Conservation (phyloP, 345 rosid species). For the Geranium rotundifolium region DNA sequence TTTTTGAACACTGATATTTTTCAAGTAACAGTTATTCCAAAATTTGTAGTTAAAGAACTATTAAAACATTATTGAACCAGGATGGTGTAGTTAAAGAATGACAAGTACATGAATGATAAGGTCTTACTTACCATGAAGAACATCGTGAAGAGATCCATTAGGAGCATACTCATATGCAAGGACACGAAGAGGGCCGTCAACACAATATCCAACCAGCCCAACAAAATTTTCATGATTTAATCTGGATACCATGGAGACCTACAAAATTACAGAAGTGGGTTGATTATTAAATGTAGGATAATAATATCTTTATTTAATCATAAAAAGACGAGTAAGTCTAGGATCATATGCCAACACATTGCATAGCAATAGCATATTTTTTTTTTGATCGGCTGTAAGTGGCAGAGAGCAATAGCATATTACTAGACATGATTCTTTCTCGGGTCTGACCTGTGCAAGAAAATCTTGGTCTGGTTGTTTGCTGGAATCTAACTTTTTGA, state of each 20-base stretch:
- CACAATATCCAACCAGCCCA: constrained; percentile 7
- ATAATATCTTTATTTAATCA: not conserved
- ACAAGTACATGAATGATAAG: not conserved
- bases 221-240: constrained; percentile 10
- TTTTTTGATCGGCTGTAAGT: too few species aligned
- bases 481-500: constrained; percentile 7
- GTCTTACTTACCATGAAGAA: constrained; percentile 7
- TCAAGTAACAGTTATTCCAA: not conserved
- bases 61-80: not conserved
- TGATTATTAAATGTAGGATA: not conserved
- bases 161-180: constrained; percentile 12
- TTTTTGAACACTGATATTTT: too few species aligned
- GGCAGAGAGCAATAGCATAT: not conserved
- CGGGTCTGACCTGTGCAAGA: constrained; percentile 5
- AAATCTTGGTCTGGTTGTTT: constrained; percentile 8
- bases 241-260: constrained; percentile 11
- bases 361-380: not conserved
- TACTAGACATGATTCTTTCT: not conserved
- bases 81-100: not conserved
- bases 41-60: not conserved
- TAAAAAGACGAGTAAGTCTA: too few species aligned
- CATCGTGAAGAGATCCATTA: constrained; percentile 10
- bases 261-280: not conserved
- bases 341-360: not conserved
- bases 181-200: constrained; percentile 6